Base-by-base conservation (phyloP, 306 rosid species). In the Gynostemma pentaphyllum region DNA sequence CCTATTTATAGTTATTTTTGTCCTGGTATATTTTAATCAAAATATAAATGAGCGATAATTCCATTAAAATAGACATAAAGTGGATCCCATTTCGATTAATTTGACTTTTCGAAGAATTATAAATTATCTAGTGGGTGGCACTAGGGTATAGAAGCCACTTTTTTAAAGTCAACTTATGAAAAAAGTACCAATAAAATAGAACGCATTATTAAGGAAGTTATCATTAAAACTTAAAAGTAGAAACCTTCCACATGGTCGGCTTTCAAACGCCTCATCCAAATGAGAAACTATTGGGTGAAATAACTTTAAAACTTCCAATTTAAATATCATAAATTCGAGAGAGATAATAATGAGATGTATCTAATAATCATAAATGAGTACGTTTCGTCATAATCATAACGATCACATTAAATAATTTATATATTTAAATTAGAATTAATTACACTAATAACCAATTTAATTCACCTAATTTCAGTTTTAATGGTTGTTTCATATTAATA, bases 201-300 rank as follows among this genome's bases (percentile, higher is more conserved):
- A 19, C 37, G 64, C 64, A 37, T 59, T 37, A 59, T 59, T 59
- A 37, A 21, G 65, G 7, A 59, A 37, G 65, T 7, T 47, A 59
- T 59, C 65, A 59, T 59, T 59, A 40, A 34, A 37, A 59, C 32
- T 59, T 59, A n/a, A n/a, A n/a, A n/a, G n/a, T n/a, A n/a, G 21
- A 21, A 32, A 9, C 30, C 9, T 59, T 37, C 39, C 65, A 59
- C 47, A 59, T 59, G 65, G 12, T 59, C 40, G 65, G 21, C 47
- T 22, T 7, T 47, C 8, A 41, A 12, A 21, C 37, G 18, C 64
- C 1, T 51, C 34, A 23, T 3, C 1, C 10, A 34, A 34, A 34
- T 34, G 39, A 0, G 24, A 23, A 49, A 22, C 2, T 23, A 15
- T 49, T 7, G 3, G 44, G 0, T 8, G 44, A 14, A 39, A n/a